Evolutionary conservation across 768 basidiomycete species (phyloP).

Genomic region (Xerocomellus amylosporus): DNA sequence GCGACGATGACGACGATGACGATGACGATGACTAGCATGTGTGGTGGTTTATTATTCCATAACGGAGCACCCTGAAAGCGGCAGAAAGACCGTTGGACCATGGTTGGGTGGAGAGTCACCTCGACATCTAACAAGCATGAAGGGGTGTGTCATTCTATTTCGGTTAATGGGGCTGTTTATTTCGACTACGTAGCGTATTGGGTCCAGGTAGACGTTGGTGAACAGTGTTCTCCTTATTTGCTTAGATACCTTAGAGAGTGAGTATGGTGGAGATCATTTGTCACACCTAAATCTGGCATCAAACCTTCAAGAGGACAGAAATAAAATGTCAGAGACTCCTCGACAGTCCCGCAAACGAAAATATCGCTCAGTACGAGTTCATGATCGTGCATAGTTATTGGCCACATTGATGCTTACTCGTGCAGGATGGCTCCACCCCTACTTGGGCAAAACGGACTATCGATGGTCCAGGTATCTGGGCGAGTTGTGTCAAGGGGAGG

Average conservation of each 20-base stretch:
- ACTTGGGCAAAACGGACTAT: slow-evolving; percentile 63
- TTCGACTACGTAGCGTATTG: slow-evolving; percentile 8
- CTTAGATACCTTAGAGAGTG: slow-evolving; percentile 22
- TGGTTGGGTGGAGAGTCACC: neutral
- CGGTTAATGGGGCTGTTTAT: slow-evolving; percentile 22
- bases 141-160: slow-evolving; percentile 24
- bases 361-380: slow-evolving; percentile 46
- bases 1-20: slow-evolving; percentile 46
- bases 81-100: neutral
- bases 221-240: slow-evolving; percentile 4
- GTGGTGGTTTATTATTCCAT: neutral
- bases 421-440: slow-evolving; percentile 59
- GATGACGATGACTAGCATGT: slow-evolving; percentile 43
- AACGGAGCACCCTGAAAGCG: neutral
- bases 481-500: slow-evolving; percentile 81
- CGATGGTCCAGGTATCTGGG: slow-evolving; percentile 85
- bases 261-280: too few species aligned
- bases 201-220: neutral
- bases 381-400: neutral
- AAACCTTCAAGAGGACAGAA: neutral
- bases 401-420: neutral
- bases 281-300: neutral
- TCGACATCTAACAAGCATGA: slow-evolving; percentile 3
- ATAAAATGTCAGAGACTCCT: slow-evolving; percentile 20
- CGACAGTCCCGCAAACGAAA: slow-evolving; percentile 42